Conservation (phyloP, 257 asterid genomes). For the Cinchona pubescens region DNA sequence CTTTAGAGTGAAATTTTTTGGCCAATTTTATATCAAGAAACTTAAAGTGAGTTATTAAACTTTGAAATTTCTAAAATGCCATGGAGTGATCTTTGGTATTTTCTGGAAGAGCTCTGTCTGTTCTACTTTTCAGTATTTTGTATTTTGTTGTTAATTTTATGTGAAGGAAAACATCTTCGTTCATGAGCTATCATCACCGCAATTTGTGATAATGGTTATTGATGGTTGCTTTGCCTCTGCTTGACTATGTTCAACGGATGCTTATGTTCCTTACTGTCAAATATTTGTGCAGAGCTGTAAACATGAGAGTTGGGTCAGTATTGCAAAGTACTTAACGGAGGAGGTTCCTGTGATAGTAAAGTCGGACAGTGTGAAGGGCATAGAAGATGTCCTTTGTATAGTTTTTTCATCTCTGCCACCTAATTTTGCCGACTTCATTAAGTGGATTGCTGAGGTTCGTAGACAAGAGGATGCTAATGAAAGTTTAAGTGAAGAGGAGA, state of each 20-base stretch:
- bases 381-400: constrained; percentile 52
- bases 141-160: not conserved
- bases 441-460: constrained; percentile 92
- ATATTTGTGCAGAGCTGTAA: constrained; percentile 75
- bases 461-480: constrained; percentile 65
- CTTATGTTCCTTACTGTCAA: constrained; percentile 19
- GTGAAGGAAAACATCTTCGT: not conserved
- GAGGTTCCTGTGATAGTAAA: constrained; percentile 73
- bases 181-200: not conserved
- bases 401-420: constrained; percentile 71
- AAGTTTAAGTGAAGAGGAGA: constrained; percentile 81
- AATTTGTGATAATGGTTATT: not conserved
- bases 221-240: not conserved
- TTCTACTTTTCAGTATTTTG: not conserved
- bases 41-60: too few species aligned
- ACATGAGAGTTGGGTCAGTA: constrained; percentile 83
- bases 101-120: not conserved
- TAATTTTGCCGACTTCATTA: constrained; percentile 74
- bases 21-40: too few species aligned
- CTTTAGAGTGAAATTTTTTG: too few species aligned
- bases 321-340: constrained; percentile 76
- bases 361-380: constrained; percentile 51
- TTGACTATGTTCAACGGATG: constrained; percentile 6
- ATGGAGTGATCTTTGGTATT: too few species aligned
- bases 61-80: too few species aligned